phyloP scores from a whole-genome alignment of 2,329 filamentous ascomycete species.

The Aureobasidium uvarum region DNA sequence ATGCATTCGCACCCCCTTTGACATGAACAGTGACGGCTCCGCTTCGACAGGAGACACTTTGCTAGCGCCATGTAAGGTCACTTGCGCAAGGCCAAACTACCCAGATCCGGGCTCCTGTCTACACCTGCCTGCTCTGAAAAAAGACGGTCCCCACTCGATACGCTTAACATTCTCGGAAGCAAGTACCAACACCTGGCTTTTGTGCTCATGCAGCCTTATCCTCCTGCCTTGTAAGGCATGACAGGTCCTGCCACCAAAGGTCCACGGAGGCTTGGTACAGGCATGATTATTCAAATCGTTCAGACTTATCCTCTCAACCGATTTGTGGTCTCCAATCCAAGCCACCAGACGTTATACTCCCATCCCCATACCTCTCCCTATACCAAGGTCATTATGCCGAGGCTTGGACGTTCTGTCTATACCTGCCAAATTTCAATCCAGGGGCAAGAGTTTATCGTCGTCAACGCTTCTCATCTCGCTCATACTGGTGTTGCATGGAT shows the following conservation, averaged over 20 bases:
- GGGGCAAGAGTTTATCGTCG: constrained; percentile 25
- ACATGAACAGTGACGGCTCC: constrained; percentile 20
- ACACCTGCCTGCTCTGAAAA: not conserved
- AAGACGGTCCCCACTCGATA: constrained; percentile 5
- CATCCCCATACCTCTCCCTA: constrained; percentile 20
- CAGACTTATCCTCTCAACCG: constrained; percentile 3
- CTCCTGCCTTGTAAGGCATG: constrained; percentile 15
- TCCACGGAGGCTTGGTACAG: not conserved
- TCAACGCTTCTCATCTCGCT: constrained; percentile 21
- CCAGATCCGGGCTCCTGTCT: constrained; percentile 21
- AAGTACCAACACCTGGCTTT: constrained; percentile 13
- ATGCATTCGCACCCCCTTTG: constrained; percentile 2
- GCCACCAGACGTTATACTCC: constrained; percentile 17
- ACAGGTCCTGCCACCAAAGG: constrained; percentile 2
- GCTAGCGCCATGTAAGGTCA: constrained; percentile 24
- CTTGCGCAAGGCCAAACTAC: constrained; percentile 15
- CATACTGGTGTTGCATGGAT: constrained; percentile 20
- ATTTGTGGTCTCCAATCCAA: not conserved
- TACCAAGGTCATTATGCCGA: constrained; percentile 15
- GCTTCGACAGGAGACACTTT: constrained; percentile 26
- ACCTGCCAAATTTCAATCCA: constrained; percentile 25
- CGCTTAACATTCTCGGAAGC: constrained; percentile 15
- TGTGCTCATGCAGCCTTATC: constrained; percentile 17
- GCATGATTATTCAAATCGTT: constrained; percentile 6
- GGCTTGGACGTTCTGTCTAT: constrained; percentile 10